Evolutionary conservation across 176 grass and related monocot genomes (phyloP).

Genomic region (Zoysia japonica): DNA sequence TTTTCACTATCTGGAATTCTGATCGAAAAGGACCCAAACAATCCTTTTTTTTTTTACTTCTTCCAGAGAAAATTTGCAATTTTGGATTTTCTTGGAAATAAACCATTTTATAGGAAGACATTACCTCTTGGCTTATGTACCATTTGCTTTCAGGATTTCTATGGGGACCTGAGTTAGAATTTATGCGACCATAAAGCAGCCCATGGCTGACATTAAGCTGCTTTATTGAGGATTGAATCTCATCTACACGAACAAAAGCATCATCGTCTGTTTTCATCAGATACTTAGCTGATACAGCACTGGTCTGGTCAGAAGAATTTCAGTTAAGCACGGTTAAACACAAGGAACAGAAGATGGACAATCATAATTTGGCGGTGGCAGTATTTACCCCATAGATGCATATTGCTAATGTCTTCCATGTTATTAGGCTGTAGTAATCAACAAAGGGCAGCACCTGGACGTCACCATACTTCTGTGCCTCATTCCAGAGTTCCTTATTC

Average conservation of each 20-base stretch:
- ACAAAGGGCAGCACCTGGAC: conserved; percentile 81
- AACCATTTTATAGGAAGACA: conserved; percentile 29
- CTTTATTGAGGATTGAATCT: conserved; percentile 64
- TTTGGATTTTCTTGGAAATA: conserved; percentile 5
- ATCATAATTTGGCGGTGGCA: conserved; percentile 10
- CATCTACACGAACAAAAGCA: conserved; percentile 93
- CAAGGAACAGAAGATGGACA: conserved; percentile 18
- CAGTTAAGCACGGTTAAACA: conserved; percentile 23
- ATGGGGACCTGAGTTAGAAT: conserved; percentile 67
- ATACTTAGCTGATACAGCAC: conserved; percentile 67
- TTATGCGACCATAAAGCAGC: conserved; percentile 84
- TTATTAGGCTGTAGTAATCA: conserved; percentile 88
- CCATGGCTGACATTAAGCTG: conserved; percentile 59
- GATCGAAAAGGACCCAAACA: not conserved
- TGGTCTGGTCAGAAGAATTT: conserved; percentile 48
- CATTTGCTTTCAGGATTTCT: conserved; percentile 83
- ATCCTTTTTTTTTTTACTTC: conserved; percentile 20
- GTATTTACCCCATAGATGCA: conserved; percentile 88
- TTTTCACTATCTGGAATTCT: conserved; percentile 1
- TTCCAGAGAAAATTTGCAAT: not conserved
- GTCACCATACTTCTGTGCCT: conserved; percentile 70
- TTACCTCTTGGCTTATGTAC: conserved; percentile 84
- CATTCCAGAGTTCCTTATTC: conserved; percentile 85
- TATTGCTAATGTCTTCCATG: conserved; percentile 95
- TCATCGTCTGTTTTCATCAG: conserved; percentile 99